Base-by-base conservation (phyloP, 768 basidiomycete genomes). In the Rhizopogon salebrosus region DNA sequence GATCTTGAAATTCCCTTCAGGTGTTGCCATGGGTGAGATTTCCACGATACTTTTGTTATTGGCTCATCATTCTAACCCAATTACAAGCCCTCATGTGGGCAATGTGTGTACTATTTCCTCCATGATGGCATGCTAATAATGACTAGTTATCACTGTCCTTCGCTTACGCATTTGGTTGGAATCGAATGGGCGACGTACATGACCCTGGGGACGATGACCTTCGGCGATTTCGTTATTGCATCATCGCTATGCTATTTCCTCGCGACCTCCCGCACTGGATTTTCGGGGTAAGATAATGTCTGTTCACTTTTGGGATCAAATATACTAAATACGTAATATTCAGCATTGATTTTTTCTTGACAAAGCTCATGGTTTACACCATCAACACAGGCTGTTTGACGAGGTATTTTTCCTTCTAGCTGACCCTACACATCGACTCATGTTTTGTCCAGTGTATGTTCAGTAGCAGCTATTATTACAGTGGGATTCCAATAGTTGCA, bases 231-330 rank as follows among this genome's bases (percentile, higher is more conserved):
- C 6, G 6, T 45, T 6, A 9, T 51, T 11, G 20, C 50, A 34
- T 8, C 4, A 1, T 51, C 50, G 14, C 20, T 51, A 24, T 51
- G 42, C 9, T 51, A 51, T 45, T 24, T 51, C 29, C 43, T 51
- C 9, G 29, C 50, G 22, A 29, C 13, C 10, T 45, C 42, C 16
- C 43, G 27, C 14, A 51, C 50, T 51, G 50, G 50, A 11, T 48
- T 23, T 6, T 6, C 8, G 1, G 3, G 26, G 50, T 51, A n/a
- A 31, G 40, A 10, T 4, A 14, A n/a, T 27, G 2, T 48, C 2
- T 9, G 3, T 46, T 22, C 6, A 6, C 3, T 45, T 8, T 10
- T 1, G 8, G 18, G 23, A 43, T 23, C n/a, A 23, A 27, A 48
- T 23, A 45, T 10, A 6, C 11, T 22, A 23, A 4, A 13, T 11